Evolutionary conservation across 805 yeast species (phyloP).

Genomic region (Blastobotrys attinorum): DNA sequence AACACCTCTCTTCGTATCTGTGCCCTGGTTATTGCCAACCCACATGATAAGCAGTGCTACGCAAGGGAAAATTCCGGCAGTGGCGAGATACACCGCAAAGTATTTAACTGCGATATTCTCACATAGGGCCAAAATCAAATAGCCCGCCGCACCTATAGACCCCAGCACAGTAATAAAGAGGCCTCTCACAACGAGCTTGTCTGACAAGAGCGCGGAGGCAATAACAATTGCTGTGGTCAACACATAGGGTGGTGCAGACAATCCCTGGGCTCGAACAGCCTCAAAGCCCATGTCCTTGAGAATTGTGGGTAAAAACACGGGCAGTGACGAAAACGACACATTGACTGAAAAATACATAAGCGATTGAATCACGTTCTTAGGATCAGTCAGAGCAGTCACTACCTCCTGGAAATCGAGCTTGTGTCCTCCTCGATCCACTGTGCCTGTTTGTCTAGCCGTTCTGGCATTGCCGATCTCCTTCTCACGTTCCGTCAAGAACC

Average conservation of each 20-base stretch:
- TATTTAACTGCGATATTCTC: constrained; percentile 19
- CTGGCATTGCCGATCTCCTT: constrained; percentile 14
- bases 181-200: constrained; percentile 27
- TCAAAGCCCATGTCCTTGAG: constrained; percentile 36
- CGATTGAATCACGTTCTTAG: constrained; percentile 12
- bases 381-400: constrained; percentile 9
- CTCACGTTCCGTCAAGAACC: constrained; percentile 37
- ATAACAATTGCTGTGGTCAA: constrained; percentile 27
- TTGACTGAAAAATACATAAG: constrained; percentile 21
- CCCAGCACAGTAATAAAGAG: constrained; percentile 12
- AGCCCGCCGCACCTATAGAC: constrained; percentile 16
- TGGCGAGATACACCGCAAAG: constrained; percentile 23
- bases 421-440: constrained; percentile 3
- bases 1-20: constrained; percentile 24
- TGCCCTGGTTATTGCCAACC: constrained; percentile 24
- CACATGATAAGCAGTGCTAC: constrained; percentile 19
- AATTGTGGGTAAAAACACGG: constrained; percentile 41
- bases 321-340: constrained; percentile 31
- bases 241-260: constrained; percentile 40
- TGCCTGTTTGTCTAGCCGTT: constrained; percentile 11
- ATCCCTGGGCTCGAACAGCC: constrained; percentile 36
- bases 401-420: constrained; percentile 9
- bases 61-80: constrained; percentile 21
- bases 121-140: constrained; percentile 21
- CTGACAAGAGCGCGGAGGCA: constrained; percentile 32